Base-by-base conservation (phyloP, 2,329 filamentous ascomycete species). In the Ceratocystis variospora region DNA sequence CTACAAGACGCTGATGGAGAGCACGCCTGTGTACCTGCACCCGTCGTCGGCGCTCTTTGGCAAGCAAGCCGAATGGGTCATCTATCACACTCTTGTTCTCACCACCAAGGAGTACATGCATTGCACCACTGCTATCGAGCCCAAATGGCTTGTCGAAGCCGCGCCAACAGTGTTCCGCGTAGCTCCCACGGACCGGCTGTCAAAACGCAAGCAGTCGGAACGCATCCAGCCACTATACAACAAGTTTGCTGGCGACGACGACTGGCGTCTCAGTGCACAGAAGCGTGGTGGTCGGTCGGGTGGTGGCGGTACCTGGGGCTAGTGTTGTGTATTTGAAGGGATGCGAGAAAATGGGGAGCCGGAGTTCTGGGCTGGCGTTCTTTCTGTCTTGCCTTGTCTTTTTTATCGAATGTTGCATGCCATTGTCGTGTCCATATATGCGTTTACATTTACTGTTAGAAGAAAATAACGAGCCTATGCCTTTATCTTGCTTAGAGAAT, bases 111-210 rank as follows among this genome's bases (percentile, higher is more conserved):
- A 99, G 77, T 99, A 97, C 76, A 97, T 99, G 94, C 92, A 96
- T 73, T 89, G 85, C 73, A 94, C 91, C 15, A 96, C 90, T 2
- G 83, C 84, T 3, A 97, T 99, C 72, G 94, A 99, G 77, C 93
- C 94, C 7, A 96, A 96, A 73, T 88, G 85, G 85, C 82, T 99
- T 25, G 91, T 97, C 0, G 92, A 96, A 72, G 93, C 92, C 12
- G 94, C 95, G n/a, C 94, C 95, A 8, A 96, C 91, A 0, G 99
- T 97, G 79, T 99, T 97, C 85, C 96, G 96, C 81, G 90, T 97
- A 3, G 93, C 94, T 19, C 86, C 89, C 0, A 93, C 88, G 45
- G 90, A 96, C 73, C 81, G 84, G 66, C 76, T 99, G 72, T 93
- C 88, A 70, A 96, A 96, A 81, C 80, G 94, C 72, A 94, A 95